Evolutionary conservation across 78 protist genomes (phyloP), one percentile per base, ranked within the genome.

Genomic region (Abeoforma whisleri): DNA sequence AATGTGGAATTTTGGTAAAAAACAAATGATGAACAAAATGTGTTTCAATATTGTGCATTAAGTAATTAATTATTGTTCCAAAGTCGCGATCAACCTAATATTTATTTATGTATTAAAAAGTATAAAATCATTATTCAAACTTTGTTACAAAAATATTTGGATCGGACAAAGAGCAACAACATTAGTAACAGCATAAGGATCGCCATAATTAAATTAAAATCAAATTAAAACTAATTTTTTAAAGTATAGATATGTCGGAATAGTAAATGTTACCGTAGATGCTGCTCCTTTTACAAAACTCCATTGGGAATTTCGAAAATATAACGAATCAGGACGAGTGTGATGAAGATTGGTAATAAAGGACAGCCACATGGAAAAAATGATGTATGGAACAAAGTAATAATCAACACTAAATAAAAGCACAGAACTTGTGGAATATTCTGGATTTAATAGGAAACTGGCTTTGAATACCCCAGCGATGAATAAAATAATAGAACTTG

Each of bases 11-110:
- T 48, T 74, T 74, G 23, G 79, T 74, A 25, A 74, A 74, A 25
- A 74, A 74, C 34, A 74, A 48, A 74, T 74, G 79, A 48, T 74
- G 79, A 25, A 74, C 22, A 25, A 74, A 35, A 48, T 74, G 79
- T n/a, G 79, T 74, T 48, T 74, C 79, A 25, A 74, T 74, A 25
- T 74, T 35, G 79, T 74, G 79, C 79, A 74, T 74, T 22, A 74
- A 0, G 79, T 74, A 74, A 25, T 74, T 74, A 48, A 74, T 74
- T 22, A 74, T 25, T 37, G 79, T 25, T 30, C 79, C 79, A 74
- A 74, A 74, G 79, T 74, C 79, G 36, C 79, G 79, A 0, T 74
- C 79, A n/a, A 74, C n/a, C n/a, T n/a, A n/a, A n/a, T n/a, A n/a
- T n/a, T n/a, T n/a, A n/a, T n/a, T n/a, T n/a, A n/a, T n/a, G n/a